Conservation (phyloP, 495 filamentous ascomycete species). For the Neurospora hispaniola region DNA sequence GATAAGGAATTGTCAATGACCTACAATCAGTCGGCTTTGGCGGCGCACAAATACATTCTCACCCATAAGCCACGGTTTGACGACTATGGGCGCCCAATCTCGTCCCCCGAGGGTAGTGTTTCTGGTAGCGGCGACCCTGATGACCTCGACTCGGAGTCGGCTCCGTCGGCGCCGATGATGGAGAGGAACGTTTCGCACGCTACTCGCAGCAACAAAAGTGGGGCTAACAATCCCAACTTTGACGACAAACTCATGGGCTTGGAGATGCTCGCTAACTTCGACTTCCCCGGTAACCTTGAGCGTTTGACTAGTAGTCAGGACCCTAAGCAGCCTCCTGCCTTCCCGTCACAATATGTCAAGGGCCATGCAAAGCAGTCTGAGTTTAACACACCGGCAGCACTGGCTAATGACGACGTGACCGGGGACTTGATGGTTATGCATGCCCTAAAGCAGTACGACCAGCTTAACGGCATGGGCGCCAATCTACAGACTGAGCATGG, state of each 20-base stretch:
- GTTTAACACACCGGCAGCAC: constrained; percentile 36
- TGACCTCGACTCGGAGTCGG: constrained; percentile 31
- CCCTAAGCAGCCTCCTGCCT: constrained; percentile 52
- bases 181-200: constrained; percentile 62
- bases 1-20: constrained; percentile 80
- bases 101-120: constrained; percentile 42
- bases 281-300: constrained; percentile 45
- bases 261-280: constrained; percentile 53
- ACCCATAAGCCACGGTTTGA: constrained; percentile 38
- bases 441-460: constrained; percentile 33
- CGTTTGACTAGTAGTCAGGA: constrained; percentile 31
- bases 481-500: constrained; percentile 33
- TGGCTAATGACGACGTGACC: constrained; percentile 48
- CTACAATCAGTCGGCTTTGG: constrained; percentile 59
- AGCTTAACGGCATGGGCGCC: constrained; percentile 29
- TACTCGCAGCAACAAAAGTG: constrained; percentile 59
- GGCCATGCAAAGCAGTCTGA: constrained; percentile 31
- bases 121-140: constrained; percentile 38
- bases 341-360: constrained; percentile 41
- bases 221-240: constrained; percentile 43
- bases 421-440: constrained; percentile 51
- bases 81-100: constrained; percentile 32
- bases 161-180: constrained; percentile 52
- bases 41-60: constrained; percentile 46
- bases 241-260: constrained; percentile 43